These are phyloP conservation scores for Geotrichum carabidarum DNA, from an alignment of 1,139 yeast species.

Conservation along the genomic window DNA sequence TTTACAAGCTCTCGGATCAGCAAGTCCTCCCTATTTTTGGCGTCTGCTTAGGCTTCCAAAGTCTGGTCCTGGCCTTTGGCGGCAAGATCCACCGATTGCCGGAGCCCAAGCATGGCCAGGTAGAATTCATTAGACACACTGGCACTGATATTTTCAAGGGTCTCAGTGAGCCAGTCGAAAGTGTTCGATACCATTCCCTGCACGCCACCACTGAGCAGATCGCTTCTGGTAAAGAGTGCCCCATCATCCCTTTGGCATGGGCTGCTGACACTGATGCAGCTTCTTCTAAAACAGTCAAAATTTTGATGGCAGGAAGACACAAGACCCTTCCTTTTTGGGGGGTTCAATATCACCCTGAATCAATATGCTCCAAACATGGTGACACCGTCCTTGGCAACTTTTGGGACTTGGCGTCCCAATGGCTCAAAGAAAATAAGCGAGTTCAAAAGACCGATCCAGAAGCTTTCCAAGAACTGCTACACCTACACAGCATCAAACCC, in stretches of 20 bases:
- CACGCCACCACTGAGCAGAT: conserved; percentile 42
- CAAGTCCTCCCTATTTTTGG: conserved; percentile 69
- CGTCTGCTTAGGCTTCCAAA: conserved; percentile 89
- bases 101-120: conserved; percentile 80
- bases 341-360: conserved; percentile 96
- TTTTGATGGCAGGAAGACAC: conserved; percentile 79
- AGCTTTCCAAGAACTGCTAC: conserved; percentile 18
- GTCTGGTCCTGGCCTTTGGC: conserved; percentile 66
- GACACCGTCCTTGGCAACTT: conserved; percentile 56
- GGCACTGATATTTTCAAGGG: conserved; percentile 40
- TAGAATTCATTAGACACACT: conserved; percentile 47
- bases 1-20: conserved; percentile 38
- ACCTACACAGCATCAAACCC: conserved; percentile 29
- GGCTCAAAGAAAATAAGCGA: conserved; percentile 20
- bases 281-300: conserved; percentile 29
- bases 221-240: conserved; percentile 23
- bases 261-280: conserved; percentile 24
- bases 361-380: conserved; percentile 76
- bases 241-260: conserved; percentile 27
- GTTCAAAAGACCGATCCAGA: conserved; percentile 10
- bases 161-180: conserved; percentile 44
- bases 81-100: conserved; percentile 50
- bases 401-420: conserved; percentile 46
- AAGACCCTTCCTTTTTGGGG: conserved; percentile 67
- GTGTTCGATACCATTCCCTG: conserved; percentile 88